Percentiles rank a stretch among this genome's conserved stretches.
phyloP scores from a whole-genome alignment of 805 yeast species.

The Candida mattraensis region DNA sequence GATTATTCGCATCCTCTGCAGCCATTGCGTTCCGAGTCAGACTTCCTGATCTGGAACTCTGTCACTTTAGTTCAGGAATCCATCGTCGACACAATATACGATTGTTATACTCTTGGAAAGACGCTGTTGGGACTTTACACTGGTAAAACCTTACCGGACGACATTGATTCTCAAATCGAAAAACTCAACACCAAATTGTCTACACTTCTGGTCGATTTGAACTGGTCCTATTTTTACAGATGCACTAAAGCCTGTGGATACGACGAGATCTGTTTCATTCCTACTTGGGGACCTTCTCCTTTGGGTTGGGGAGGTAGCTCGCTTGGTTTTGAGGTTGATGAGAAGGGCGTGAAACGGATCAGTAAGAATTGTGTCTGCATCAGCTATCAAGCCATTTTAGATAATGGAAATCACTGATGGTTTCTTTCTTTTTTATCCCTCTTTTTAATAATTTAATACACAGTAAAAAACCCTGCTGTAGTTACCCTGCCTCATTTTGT shows the following conservation, averaged over 20 bases:
- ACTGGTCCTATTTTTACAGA: slow-evolving; percentile 46
- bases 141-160: slow-evolving; percentile 9
- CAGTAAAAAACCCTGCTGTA: too few relatives aligned
- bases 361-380: slow-evolving; percentile 21
- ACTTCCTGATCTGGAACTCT: slow-evolving; percentile 51
- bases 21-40: slow-evolving; percentile 39
- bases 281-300: slow-evolving; percentile 63
- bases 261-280: slow-evolving; percentile 55
- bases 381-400: slow-evolving; percentile 11
- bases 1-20: slow-evolving; percentile 49
- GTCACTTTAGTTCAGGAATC: slow-evolving; percentile 39
- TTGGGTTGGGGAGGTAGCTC: slow-evolving; percentile 41
- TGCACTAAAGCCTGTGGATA: slow-evolving; percentile 43
- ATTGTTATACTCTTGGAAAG: slow-evolving; percentile 34
- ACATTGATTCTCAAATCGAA: slow-evolving; percentile 20
- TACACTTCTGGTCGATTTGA: slow-evolving; percentile 27
- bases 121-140: slow-evolving; percentile 22
- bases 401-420: background rate
- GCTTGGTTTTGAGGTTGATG: slow-evolving; percentile 26
- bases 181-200: slow-evolving; percentile 38
- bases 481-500: too few relatives aligned
- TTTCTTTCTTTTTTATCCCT: too few relatives aligned
- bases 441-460: too few relatives aligned
- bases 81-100: slow-evolving; percentile 39
- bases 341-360: slow-evolving; percentile 27